phyloP scores from a whole-genome alignment of 208 protist species.

The Phytomonas sp. region DNA sequence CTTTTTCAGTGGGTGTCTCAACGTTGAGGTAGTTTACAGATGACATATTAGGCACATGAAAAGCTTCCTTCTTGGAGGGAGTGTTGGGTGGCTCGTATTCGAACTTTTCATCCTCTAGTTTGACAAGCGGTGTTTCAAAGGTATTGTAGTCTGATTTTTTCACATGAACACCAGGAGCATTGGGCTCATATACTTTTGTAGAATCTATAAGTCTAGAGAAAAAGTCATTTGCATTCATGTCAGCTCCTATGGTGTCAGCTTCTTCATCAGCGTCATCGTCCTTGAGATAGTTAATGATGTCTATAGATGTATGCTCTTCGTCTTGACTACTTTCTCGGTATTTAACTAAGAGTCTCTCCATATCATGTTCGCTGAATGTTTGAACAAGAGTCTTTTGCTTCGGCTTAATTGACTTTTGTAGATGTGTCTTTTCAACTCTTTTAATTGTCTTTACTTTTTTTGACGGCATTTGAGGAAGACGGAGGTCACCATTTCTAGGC shows the following conservation, averaged over 20 bases:
- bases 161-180: neutral
- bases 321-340: neutral
- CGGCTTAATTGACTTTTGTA: slow-evolving; percentile 18
- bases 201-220: slow-evolving; percentile 13
- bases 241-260: slow-evolving; percentile 6
- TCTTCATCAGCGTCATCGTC: slow-evolving; percentile 32
- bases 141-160: neutral
- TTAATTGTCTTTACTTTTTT: slow-evolving; percentile 21
- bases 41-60: neutral
- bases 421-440: slow-evolving; percentile 2
- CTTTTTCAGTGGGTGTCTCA: neutral
- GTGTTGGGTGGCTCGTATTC: slow-evolving; percentile 4
- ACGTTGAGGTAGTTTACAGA: neutral
- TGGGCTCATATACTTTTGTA: neutral
- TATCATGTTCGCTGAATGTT: slow-evolving; percentile 50
- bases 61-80: neutral
- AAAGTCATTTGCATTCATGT: slow-evolving; percentile 29
- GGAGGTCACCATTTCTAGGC: slow-evolving; percentile 19
- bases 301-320: neutral
- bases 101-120: slow-evolving; percentile 18
- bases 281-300: slow-evolving; percentile 13
- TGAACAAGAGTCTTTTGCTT: slow-evolving; percentile 70
- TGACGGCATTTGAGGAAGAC: slow-evolving; percentile 19
- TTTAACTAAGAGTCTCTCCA: slow-evolving; percentile 37
- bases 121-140: neutral